Evolutionary conservation across 352 stramenopile species (phyloP).

Genomic region (Pythium graminicola): DNA sequence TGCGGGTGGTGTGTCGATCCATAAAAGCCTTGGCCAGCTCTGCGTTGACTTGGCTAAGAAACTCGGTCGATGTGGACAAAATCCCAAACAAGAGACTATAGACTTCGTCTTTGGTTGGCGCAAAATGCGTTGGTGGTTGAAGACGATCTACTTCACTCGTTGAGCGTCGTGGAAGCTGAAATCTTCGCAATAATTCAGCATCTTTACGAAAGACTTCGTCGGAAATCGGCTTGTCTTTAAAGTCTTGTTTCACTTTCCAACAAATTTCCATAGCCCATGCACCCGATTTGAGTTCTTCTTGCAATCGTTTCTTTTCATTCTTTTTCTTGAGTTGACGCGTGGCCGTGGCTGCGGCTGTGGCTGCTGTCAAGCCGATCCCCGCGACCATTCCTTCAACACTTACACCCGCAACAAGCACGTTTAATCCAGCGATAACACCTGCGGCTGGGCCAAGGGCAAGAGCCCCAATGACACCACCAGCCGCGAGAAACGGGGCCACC

Average conservation of each 20-base stretch:
- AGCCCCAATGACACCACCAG: slow-evolving; percentile 47
- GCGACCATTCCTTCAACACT: slow-evolving; percentile 48
- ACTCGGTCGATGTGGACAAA: slow-evolving; percentile 42
- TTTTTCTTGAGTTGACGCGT: slow-evolving; percentile 46
- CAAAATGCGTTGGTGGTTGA: neutral
- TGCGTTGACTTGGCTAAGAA: slow-evolving; percentile 59
- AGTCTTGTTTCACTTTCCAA: slow-evolving; percentile 55
- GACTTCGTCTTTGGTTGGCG: slow-evolving; percentile 31
- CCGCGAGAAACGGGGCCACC: slow-evolving; percentile 44
- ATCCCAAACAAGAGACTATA: slow-evolving; percentile 53
- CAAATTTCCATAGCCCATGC: slow-evolving; percentile 69
- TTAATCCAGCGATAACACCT: slow-evolving; percentile 48
- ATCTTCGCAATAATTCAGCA: slow-evolving; percentile 43
- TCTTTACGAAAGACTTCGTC: slow-evolving; percentile 55
- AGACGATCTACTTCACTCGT: neutral
- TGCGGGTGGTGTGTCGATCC: neutral
- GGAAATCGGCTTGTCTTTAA: slow-evolving; percentile 26
- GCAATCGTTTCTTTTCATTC: slow-evolving; percentile 25
- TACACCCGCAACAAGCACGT: slow-evolving; percentile 48
- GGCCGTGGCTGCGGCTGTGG: slow-evolving; percentile 44
- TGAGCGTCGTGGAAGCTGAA: slow-evolving; percentile 25
- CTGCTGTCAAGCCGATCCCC: slow-evolving; percentile 51
- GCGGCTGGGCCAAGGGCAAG: slow-evolving; percentile 44
- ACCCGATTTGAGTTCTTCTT: slow-evolving; percentile 39
- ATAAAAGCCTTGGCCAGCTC: slow-evolving; percentile 43